Evolutionary conservation across 805 yeast genomes (phyloP), one percentile per base, ranked within the genome.

Genomic region (Myxozyma vanderwaltii): DNA sequence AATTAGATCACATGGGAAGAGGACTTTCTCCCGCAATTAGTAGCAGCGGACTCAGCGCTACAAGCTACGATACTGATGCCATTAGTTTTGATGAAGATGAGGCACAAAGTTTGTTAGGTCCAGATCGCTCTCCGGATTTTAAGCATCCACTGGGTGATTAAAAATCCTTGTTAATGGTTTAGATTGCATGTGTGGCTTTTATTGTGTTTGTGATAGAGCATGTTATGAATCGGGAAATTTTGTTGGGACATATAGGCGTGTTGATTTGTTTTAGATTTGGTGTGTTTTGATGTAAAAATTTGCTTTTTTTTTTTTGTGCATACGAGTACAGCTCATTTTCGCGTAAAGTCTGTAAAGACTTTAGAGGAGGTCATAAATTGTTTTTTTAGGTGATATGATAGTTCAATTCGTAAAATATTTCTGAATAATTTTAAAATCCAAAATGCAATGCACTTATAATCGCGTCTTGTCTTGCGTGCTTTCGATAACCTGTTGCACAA

Each of bases 401-500:
- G n/a, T n/a, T n/a, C 33, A 29, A 10, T 29, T 29, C 33, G 33
- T 38, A 38, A 38, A 38, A 38, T 38, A 8, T 33, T 33, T 38
- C 5, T 38, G 15, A 5, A 38, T 17, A 5, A 8, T 15, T 15
- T 38, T 38, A 6, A 15, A 15, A 15, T 17, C n/a, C n/a, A 38
- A 38, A 8, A 38, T 5, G 21, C 41, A 15, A 38, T 29, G 39
- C 17, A 10, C n/a, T 17, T 51, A 45, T 3, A 44, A 10, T 15
- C 50, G 35, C 5, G 12, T 36, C 19, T 48, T 41, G 17, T 55
- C 41, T 50, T 41, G 17, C 35, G 58, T 55, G 19, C 50, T 27
- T 31, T 21, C 47, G 6, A 62, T 31, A 8, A 63, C 49, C 21
- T 58, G 52, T 24, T 54, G 46, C 12, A 66, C 46, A 29, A 63